These are phyloP conservation scores for Calonectria pseudoreteaudii DNA, from an alignment of 2,329 filamentous ascomycete genomes.

Conservation along the genomic window DNA sequence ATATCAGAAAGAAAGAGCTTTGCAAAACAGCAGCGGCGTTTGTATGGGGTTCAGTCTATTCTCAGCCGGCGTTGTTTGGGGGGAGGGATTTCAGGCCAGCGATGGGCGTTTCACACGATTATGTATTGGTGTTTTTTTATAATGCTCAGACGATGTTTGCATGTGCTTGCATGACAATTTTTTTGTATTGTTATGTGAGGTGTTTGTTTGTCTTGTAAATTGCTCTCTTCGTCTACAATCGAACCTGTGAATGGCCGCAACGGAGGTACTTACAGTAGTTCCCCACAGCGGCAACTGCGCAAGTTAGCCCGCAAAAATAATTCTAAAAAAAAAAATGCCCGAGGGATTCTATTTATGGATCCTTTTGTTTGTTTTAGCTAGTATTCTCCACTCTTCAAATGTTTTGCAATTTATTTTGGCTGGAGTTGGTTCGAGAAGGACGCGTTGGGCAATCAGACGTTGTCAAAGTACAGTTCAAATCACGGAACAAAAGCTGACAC, in stretches of 20 bases:
- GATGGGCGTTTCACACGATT: background rate
- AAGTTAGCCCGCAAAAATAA: no score
- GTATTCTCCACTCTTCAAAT: no score
- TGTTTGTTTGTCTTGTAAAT: background rate
- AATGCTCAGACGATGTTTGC: background rate
- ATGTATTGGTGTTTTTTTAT: background rate
- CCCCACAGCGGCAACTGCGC: no score
- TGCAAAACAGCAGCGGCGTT: background rate
- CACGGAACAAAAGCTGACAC: no score
- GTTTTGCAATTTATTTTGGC: no score
- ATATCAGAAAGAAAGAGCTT: background rate
- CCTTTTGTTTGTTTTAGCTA: no score
- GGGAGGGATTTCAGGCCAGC: conserved; percentile 11
- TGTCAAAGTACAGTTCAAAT: no score
- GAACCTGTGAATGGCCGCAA: background rate
- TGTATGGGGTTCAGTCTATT: conserved; percentile 12
- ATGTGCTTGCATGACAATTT: background rate
- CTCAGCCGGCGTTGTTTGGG: conserved; percentile 23
- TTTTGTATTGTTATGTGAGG: background rate
- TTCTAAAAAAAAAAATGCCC: no score
- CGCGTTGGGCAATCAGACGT: no score
- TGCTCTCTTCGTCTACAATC: background rate
- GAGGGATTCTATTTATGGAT: no score
- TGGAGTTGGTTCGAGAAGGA: no score
- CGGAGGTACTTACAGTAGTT: no score